A percentile compares a stretch with the other conserved stretches of the same genome.
Evolutionary conservation across 805 yeast species (phyloP).

Genomic region (Wickerhamomyces sydowiorum): DNA sequence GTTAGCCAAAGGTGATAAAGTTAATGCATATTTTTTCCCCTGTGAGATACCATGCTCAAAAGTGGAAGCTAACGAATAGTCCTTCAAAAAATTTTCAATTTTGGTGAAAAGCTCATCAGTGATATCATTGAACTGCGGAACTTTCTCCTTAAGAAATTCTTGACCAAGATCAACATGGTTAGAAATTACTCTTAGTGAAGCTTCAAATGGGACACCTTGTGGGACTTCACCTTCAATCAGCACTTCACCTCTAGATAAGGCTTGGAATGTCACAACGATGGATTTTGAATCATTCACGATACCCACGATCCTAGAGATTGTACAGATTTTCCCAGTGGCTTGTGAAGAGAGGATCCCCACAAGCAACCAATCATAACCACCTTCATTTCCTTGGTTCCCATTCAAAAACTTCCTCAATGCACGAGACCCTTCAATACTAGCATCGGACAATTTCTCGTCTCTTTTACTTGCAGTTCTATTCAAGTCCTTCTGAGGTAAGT

Average conservation of each 20-base stretch:
- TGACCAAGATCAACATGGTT: constrained; percentile 14
- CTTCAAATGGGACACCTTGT: constrained; percentile 11
- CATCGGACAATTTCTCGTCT: constrained; percentile 3
- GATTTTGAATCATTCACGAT: constrained; percentile 37
- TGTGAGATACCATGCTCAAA: constrained; percentile 17
- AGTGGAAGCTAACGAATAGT: constrained; percentile 28
- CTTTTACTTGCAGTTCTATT: not conserved
- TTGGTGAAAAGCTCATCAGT: constrained; percentile 11
- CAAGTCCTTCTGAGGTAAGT: not conserved
- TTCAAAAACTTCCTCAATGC: constrained; percentile 16
- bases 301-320: constrained; percentile 38
- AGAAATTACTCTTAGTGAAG: constrained; percentile 9
- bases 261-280: constrained; percentile 43
- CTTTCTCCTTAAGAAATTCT: constrained; percentile 4
- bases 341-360: constrained; percentile 18
- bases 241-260: constrained; percentile 39
- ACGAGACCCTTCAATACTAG: constrained; percentile 13
- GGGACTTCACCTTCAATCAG: constrained; percentile 15
- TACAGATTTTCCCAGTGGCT: constrained; percentile 26
- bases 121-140: constrained; percentile 9
- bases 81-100: constrained; percentile 30
- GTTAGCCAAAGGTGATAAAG: constrained; percentile 55
- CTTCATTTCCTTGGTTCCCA: constrained; percentile 14
- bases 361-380: constrained; percentile 21
- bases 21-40: constrained; percentile 28